Base-by-base conservation (phyloP, 192 early-diverging fungal species). In the Borealophlyctis nickersoniae region DNA sequence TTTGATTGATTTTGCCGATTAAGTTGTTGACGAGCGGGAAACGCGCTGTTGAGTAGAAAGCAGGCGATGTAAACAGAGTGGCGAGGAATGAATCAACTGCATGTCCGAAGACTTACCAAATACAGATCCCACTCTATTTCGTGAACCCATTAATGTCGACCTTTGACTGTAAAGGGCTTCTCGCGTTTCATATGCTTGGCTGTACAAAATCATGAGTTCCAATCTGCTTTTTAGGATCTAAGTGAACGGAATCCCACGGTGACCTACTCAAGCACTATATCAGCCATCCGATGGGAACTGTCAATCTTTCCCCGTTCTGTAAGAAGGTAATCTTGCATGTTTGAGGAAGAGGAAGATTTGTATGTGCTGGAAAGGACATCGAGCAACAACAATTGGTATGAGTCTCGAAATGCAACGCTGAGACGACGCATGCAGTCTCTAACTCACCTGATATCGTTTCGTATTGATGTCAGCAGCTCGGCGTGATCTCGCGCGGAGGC, bases 261-360 rank as follows among this genome's bases (percentile, higher is more conserved):
- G n/a, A 69, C 77, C 66, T 88, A 89, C 87, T 92, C 86, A 30
- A 92, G 75, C 27, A 91, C 81, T 68, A 78, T 86, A 66, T 91
- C 90, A 4, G 88, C 87, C 76, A 91, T 80, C 16, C 73, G 76
- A 77, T 91, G 88, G 9, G 88, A 82, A 23, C 70, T 73, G 29
- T 92, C 89, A 52, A 92, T 89, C 58, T 81, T 61, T 48, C 74
- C 70, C 52, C 90, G 77, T 52, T 92, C 90, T 22, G 75, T 84
- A 49, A 92, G 65, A 58, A 90, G 74, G 55, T 87, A 84, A 53
- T 91, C 89, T 3, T 82, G 63, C 33, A 63, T 63, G 39, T 70
- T 77, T 26, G 34, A 49, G 28, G 66, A 58, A 13, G 58, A 57
- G 22, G 58, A 57, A 16, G 77, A 65, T 59, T 75, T 72, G 60